These are phyloP conservation scores for Lachnellula subtilissima DNA, from an alignment of 2,329 filamentous ascomycete species.

Conservation along the genomic window DNA sequence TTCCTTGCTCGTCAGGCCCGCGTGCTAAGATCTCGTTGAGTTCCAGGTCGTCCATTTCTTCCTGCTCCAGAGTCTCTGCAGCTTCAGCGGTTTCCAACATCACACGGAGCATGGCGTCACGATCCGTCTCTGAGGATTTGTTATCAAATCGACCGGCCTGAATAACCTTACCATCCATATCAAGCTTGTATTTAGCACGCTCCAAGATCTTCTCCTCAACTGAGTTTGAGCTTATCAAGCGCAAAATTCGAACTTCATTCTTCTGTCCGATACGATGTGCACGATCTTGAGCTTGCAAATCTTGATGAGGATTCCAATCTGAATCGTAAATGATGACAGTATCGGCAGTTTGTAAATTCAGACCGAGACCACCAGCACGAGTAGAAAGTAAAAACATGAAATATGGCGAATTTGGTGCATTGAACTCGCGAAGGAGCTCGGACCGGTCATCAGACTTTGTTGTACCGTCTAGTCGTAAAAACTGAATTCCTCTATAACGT, in stretches of 20 bases:
- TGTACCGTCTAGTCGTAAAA: constrained; percentile 89
- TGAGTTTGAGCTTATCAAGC: constrained; percentile 92
- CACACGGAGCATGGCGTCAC: constrained; percentile 92
- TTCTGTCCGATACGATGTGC: constrained; percentile 99
- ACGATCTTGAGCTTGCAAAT: constrained; percentile 98
- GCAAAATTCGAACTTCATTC: constrained; percentile 95
- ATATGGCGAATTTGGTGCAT: constrained; percentile 82
- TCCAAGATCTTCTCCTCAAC: constrained; percentile 99
- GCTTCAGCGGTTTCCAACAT: constrained; percentile 80
- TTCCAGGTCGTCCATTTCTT: constrained; percentile 98
- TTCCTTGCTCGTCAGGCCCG: constrained; percentile 68
- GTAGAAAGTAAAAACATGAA: constrained; percentile 99
- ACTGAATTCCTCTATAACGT: constrained; percentile 75
- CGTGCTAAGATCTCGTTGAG: constrained; percentile 92
- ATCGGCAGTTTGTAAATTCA: constrained; percentile 95
- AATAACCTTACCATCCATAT: constrained; percentile 99
- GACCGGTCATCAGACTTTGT: constrained; percentile 98
- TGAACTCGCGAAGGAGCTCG: constrained; percentile 83
- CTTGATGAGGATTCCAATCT: constrained; percentile 99
- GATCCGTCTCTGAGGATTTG: constrained; percentile 97
- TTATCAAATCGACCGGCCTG: constrained; percentile 99
- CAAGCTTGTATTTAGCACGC: constrained; percentile 93
- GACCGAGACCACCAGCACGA: constrained; percentile 92
- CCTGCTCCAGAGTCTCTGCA: constrained; percentile 67
- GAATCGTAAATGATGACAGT: constrained; percentile 99